phyloP scores from a whole-genome alignment of 2,329 filamentous ascomycete genomes.

The Coniella vitis region DNA sequence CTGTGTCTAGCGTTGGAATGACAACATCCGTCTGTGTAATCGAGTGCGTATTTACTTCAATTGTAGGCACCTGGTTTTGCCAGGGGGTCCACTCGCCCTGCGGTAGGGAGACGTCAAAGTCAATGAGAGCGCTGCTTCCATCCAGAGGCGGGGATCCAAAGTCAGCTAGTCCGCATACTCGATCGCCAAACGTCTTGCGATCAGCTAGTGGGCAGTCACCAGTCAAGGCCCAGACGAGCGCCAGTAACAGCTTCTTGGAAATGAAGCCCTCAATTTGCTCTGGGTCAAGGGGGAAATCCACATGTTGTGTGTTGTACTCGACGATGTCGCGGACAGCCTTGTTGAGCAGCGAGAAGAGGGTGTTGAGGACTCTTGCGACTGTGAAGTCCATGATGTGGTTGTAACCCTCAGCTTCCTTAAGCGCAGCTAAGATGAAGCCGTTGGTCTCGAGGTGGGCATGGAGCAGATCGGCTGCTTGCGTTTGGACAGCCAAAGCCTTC shows the following conservation, averaged over 20 bases:
- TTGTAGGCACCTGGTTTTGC: conserved; percentile 88
- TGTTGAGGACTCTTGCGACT: conserved; percentile 80
- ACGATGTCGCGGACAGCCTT: conserved; percentile 88
- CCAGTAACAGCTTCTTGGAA: conserved; percentile 88
- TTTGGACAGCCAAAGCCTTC: conserved; percentile 73
- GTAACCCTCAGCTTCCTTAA: conserved; percentile 69
- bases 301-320: conserved; percentile 91
- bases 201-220: conserved; percentile 88
- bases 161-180: conserved; percentile 71
- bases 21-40: conserved; percentile 97
- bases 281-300: conserved; percentile 85
- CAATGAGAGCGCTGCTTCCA: conserved; percentile 79
- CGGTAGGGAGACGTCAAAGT: conserved; percentile 86
- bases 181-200: conserved; percentile 84
- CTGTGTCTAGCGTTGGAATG: conserved; percentile 94
- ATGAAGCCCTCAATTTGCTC: conserved; percentile 87
- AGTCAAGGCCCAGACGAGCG: conserved; percentile 90
- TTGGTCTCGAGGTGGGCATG: conserved; percentile 69
- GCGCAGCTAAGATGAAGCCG: conserved; percentile 70
- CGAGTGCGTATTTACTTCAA: conserved; percentile 97
- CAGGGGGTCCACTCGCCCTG: conserved; percentile 85
- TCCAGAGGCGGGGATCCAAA: conserved; percentile 79
- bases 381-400: conserved; percentile 99
- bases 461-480: conserved; percentile 72
- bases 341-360: conserved; percentile 90